Conservation (phyloP, 2,329 filamentous ascomycete genomes). For the Hortaea werneckii region DNA sequence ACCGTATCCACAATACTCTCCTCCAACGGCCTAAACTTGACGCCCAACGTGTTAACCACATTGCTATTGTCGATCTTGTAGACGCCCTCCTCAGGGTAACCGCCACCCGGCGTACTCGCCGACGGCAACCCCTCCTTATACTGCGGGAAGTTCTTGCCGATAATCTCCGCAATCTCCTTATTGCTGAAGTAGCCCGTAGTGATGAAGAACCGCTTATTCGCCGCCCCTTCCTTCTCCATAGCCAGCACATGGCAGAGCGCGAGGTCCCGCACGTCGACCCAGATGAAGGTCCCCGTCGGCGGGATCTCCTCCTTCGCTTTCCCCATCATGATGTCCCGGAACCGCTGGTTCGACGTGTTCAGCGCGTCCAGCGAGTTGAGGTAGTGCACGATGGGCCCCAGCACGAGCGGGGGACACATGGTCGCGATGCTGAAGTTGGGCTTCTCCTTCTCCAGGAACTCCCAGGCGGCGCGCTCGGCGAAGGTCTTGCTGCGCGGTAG, state of each 20-base stretch:
- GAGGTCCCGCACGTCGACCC: conserved; percentile 45
- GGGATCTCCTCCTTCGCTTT: conserved; percentile 48
- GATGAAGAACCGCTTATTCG: conserved; percentile 55
- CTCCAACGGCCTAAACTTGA: conserved; percentile 50
- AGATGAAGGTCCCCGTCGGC: conserved; percentile 42
- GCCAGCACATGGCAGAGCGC: conserved; percentile 55
- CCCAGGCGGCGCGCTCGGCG: conserved; percentile 46
- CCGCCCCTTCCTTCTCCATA: conserved; percentile 44
- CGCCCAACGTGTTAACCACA: conserved; percentile 44
- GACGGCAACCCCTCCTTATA: conserved; percentile 41
- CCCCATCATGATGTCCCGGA: conserved; percentile 54
- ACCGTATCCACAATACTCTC: conserved; percentile 53
- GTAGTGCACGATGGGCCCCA: conserved; percentile 46
- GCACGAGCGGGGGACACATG: conserved; percentile 41
- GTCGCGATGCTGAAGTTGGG: conserved; percentile 41
- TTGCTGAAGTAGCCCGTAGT: conserved; percentile 53
- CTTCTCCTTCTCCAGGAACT: conserved; percentile 42
- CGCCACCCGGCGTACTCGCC: conserved; percentile 30
- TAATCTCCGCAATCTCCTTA: conserved; percentile 46
- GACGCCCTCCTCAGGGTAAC: conserved; percentile 38
- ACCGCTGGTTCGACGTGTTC: conserved; percentile 63
- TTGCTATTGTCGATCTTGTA: conserved; percentile 48
- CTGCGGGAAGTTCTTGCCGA: conserved; percentile 47
- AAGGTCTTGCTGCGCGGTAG: conserved; percentile 51
- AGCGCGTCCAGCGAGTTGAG: conserved; percentile 53